phyloP scores from a whole-genome alignment of 495 filamentous ascomycete species.

The Penicillium lagena region DNA sequence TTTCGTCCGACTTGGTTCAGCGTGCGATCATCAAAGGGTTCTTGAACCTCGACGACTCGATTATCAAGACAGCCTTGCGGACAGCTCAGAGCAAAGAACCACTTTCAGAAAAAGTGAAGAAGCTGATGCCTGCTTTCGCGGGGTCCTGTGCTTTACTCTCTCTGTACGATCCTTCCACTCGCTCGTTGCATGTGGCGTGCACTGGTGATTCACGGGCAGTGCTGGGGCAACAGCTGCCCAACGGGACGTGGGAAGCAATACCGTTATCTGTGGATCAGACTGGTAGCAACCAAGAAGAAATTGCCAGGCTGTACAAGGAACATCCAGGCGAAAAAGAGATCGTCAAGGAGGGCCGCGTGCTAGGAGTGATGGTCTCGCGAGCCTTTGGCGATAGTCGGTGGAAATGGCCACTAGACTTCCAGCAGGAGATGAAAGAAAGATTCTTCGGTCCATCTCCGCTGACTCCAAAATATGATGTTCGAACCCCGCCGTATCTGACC shows the following conservation, averaged over 20 bases:
- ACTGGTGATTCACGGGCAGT: slow-evolving; percentile 57
- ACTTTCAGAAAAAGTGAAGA: slow-evolving; percentile 24
- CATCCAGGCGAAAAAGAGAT: slow-evolving; percentile 54
- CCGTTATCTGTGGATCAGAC: slow-evolving; percentile 55
- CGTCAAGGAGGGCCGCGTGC: slow-evolving; percentile 46
- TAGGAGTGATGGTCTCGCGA: slow-evolving; percentile 51
- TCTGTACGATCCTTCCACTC: slow-evolving; percentile 42
- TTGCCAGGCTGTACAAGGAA: slow-evolving; percentile 39
- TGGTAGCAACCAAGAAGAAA: slow-evolving; percentile 46
- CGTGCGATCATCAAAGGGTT: slow-evolving; percentile 42
- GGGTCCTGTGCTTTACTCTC: slow-evolving; percentile 58
- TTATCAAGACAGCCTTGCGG: slow-evolving; percentile 36
- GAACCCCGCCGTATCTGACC: slow-evolving; percentile 59
- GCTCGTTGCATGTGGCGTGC: slow-evolving; percentile 50
- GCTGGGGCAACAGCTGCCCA: slow-evolving; percentile 40
- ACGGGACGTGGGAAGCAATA: slow-evolving; percentile 41
- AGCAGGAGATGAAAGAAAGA: slow-evolving; percentile 28
- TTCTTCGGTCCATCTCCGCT: slow-evolving; percentile 43
- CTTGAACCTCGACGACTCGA: slow-evolving; percentile 39
- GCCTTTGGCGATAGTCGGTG: slow-evolving; percentile 59
- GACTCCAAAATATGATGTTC: slow-evolving; percentile 25
- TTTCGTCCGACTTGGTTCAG: slow-evolving; percentile 25
- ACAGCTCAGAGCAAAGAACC: slow-evolving; percentile 14
- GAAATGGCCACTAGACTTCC: slow-evolving; percentile 52
- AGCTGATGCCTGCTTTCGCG: slow-evolving; percentile 38